A percentile compares a stretch with the other conserved stretches of the same genome.
phyloP scores from a whole-genome alignment of 2,329 filamentous ascomycete species.

The Colletotrichum magnum region DNA sequence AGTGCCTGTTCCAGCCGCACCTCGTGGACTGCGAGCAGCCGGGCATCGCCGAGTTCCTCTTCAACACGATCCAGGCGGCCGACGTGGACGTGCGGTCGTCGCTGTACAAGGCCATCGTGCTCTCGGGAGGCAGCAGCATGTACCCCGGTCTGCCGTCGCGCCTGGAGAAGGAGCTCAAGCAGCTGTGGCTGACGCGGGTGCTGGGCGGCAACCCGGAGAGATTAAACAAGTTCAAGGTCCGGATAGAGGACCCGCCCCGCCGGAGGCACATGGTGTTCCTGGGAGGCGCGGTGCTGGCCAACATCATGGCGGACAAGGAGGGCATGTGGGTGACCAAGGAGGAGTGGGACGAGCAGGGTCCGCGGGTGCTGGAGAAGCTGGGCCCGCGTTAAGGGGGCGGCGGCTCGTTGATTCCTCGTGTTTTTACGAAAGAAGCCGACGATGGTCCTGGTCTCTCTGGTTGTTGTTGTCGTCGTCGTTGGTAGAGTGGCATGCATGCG shows the following conservation, averaged over 20 bases:
- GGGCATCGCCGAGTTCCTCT: constrained; percentile 95
- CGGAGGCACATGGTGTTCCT: constrained; percentile 99
- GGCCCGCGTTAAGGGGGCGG: constrained; percentile 79
- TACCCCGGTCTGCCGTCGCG: constrained; percentile 95
- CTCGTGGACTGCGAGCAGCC: constrained; percentile 97
- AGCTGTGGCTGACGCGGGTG: constrained; percentile 95
- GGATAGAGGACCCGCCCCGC: constrained; percentile 97
- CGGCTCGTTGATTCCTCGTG: neutral
- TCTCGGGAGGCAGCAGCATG: constrained; percentile 98
- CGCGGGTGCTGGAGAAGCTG: constrained; percentile 89
- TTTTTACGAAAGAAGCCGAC: neutral
- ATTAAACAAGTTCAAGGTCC: constrained; percentile 98
- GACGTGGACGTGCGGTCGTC: constrained; percentile 95
- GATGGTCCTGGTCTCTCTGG: constrained; percentile 27
- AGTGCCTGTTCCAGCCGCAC: constrained; percentile 98
- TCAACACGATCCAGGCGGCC: constrained; percentile 97
- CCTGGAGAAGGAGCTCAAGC: constrained; percentile 98
- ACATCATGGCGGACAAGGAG: constrained; percentile 99
- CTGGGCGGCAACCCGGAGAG: constrained; percentile 93
- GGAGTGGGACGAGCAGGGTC: constrained; percentile 96
- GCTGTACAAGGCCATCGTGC: constrained; percentile 96
- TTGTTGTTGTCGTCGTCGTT: constrained; percentile 12
- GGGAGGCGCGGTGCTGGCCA: constrained; percentile 94
- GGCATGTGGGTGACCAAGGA: constrained; percentile 99
- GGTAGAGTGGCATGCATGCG: constrained; percentile 41